phyloP scores from a whole-genome alignment of 805 yeast species.

The Starmerella tilneyi region DNA sequence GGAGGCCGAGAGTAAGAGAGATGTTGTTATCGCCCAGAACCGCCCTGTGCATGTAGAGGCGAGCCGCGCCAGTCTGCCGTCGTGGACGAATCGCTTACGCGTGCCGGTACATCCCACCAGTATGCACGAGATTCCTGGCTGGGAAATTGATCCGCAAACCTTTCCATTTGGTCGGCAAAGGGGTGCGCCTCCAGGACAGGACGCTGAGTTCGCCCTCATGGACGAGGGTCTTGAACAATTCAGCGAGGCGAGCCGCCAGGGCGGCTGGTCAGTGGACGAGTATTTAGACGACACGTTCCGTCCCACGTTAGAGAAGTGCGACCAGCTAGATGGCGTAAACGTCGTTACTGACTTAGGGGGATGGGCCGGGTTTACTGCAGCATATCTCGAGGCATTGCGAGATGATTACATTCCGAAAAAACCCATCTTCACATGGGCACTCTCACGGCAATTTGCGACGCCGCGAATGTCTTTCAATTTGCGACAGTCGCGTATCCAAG shows the following conservation, averaged over 20 bases:
- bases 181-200: slow-evolving; percentile 25
- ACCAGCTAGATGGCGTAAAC: slow-evolving; percentile 60
- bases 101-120: slow-evolving; percentile 56
- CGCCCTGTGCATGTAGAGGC: slow-evolving; percentile 26
- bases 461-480: background rate
- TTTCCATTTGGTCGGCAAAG: slow-evolving; percentile 30
- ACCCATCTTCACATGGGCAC: slow-evolving; percentile 22
- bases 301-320: slow-evolving; percentile 60
- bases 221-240: slow-evolving; percentile 56
- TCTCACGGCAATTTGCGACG: slow-evolving; percentile 4
- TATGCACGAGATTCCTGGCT: slow-evolving; percentile 45
- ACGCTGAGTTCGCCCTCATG: slow-evolving; percentile 25
- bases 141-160: slow-evolving; percentile 38
- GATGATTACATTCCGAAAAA: slow-evolving; percentile 35
- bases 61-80: too few relatives aligned
- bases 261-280: slow-evolving; percentile 23
- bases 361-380: slow-evolving; percentile 71
- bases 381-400: slow-evolving; percentile 42
- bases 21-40: slow-evolving; percentile 13
- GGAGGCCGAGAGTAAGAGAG: slow-evolving; percentile 1
- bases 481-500: slow-evolving; percentile 19
- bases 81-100: slow-evolving; percentile 74
- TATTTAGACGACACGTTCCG: slow-evolving; percentile 58
- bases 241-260: slow-evolving; percentile 30
- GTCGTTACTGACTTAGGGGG: slow-evolving; percentile 56